Base-by-base conservation (phyloP, 352 stramenopile species). In the Phytophthora foliorum region DNA sequence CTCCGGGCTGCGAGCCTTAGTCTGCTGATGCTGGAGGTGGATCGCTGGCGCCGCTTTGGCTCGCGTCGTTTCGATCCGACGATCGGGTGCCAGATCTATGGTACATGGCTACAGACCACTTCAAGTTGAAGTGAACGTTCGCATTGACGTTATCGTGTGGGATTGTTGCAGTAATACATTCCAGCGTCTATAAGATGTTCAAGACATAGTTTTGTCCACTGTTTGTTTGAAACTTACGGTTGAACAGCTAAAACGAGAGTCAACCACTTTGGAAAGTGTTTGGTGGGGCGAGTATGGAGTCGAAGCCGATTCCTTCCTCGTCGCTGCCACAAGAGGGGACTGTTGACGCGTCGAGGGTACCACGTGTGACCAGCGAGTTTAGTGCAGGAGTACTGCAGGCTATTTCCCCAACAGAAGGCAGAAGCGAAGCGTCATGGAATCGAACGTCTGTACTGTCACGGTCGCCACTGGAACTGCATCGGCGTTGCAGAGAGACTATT, bases 51-150 rank as follows among this genome's bases (percentile, higher is more conserved):
- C 34, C 57, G 57, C 50, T 66, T 69, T 58, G 42, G 25, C 8
- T 63, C 62, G 59, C 61, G 63, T 66, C 63, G 63, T 71, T 71
- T 71, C 63, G 48, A 66, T 64, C 34, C 3, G 42, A 69, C 41
- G 53, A 56, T 41, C 25, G n/a, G 21, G 42, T 68, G 51, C 60
- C 60, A 2, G n/a, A 29, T 53, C 52, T 6, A 6, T 57, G 36
- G 50, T 14, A 64, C 65, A 73, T 68, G 50, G 63, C 63, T 71
- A 65, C 54, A 58, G 24, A 21, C 14, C 16, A 51, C 24, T 63
- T 51, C 42, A 63, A 51, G 6, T 63, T 55, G 38, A 45, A 60
- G 53, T 60, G 16, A 22, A 48, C 14, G 21, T 49, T 21, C 10
- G 7, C 6, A 50, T 50, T 50, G 42, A 17, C 42, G 42, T 27